Conservation (phyloP, 306 rosid genomes). For the Dicorynia guianensis region DNA sequence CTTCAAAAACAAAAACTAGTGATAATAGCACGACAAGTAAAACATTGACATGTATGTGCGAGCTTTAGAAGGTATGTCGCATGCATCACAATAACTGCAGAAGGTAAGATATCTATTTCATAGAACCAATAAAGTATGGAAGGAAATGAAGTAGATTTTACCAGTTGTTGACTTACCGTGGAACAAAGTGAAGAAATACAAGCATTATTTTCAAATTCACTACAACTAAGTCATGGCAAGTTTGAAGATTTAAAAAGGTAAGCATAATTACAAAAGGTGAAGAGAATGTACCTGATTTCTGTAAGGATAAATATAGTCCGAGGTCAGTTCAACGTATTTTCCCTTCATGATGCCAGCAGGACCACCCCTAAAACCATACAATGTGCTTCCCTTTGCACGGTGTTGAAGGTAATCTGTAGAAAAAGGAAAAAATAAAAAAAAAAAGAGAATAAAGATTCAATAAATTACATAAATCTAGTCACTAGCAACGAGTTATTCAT, state of each 20-base stretch:
- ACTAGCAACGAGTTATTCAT: background rate
- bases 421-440: conserved; percentile 31
- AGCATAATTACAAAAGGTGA: background rate
- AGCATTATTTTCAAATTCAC: background rate
- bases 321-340: conserved; percentile 74
- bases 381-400: conserved; percentile 76
- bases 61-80: too few relatives aligned
- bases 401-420: conserved; percentile 87
- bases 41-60: too few relatives aligned
- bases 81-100: too few relatives aligned
- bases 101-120: conserved; percentile 22
- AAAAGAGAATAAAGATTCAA: conserved; percentile 21
- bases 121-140: background rate
- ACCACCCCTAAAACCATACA: conserved; percentile 95
- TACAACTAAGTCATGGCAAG: conserved; percentile 1
- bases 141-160: background rate
- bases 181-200: background rate
- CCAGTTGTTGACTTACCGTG: conserved; percentile 13
- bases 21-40: too few relatives aligned
- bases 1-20: background rate
- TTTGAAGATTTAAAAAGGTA: conserved; percentile 22
- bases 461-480: background rate
- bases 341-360: conserved; percentile 99
- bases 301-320: conserved; percentile 86
- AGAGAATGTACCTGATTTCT: conserved; percentile 81